Percentiles rank a stretch among this genome's conserved stretches.
Conservation (phyloP, 352 stramenopile genomes). For the Phytophthora uliginosa region DNA sequence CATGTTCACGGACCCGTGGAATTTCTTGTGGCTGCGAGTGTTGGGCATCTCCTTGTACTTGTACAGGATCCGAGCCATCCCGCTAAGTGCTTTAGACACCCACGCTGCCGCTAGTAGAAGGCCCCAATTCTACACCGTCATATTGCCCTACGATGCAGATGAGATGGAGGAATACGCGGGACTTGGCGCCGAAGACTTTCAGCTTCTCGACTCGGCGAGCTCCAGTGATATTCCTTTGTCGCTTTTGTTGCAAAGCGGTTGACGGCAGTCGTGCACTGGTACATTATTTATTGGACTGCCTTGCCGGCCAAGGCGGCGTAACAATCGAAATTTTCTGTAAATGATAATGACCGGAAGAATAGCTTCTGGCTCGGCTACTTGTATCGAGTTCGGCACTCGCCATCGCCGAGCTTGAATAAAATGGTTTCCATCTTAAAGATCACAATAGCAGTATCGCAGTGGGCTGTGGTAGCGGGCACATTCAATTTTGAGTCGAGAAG, state of each 20-base stretch:
- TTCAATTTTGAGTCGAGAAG: too few relatives aligned
- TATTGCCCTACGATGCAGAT: constrained; percentile 27
- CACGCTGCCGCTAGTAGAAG: neutral
- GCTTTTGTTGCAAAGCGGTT: constrained; percentile 20
- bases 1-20: constrained; percentile 61
- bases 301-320: too few relatives aligned
- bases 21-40: constrained; percentile 37
- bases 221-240: constrained; percentile 21
- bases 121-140: constrained; percentile 15
- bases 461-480: too few relatives aligned
- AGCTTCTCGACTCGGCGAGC: constrained; percentile 29
- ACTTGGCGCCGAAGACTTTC: constrained; percentile 20
- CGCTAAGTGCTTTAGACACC: neutral
- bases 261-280: neutral
- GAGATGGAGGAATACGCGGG: constrained; percentile 31
- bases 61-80: constrained; percentile 27
- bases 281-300: neutral
- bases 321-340: too few relatives aligned
- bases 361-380: too few relatives aligned
- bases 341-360: too few relatives aligned
- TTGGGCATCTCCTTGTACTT: constrained; percentile 44
- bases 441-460: too few relatives aligned
- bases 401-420: too few relatives aligned
- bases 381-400: too few relatives aligned
- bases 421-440: too few relatives aligned